Evolutionary conservation across 2,329 filamentous ascomycete genomes (phyloP), one percentile per base, ranked within the genome.

Genomic region (Phoma herbarum): DNA sequence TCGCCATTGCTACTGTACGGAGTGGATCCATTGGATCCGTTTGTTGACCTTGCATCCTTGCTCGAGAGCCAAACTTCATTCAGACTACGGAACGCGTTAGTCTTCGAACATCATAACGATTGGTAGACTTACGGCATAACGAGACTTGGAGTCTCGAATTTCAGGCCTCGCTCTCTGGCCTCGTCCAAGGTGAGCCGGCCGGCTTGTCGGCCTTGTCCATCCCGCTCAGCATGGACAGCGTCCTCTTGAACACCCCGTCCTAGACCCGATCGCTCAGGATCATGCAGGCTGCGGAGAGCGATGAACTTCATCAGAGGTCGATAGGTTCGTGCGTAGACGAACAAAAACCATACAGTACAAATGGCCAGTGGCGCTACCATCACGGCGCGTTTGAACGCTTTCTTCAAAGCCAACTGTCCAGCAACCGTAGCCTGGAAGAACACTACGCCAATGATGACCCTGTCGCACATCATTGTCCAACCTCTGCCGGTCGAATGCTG

Each of bases 401-500:
- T 81, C 54, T 88, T 85, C 26, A 95, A 80, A 2, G 91, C 91
- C 56, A 99, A 85, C 62, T 94, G 89, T 3, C 94, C 94, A 22
- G 92, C 89, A 84, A 97, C 95, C 45, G 95, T 92, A 22, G 96
- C 79, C 76, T 99, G 93, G 72, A 97, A 97, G 41, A 98, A 86
- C 2, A 96, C 80, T 10, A 97, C 80, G 1, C 95, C 95, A 23
- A 97, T 81, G 55, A 98, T 86, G 59, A 97, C 85, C 33, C 95
- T 91, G 72, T 95, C 92, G 78, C 93, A 97, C 62, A 99, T 97
- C 85, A 99, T 96, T 47, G 91, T 90, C 95, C 95, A 99, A 4
- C 93, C 93, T 61, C 90, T 88, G 20, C 96, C 96, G 0, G 94
- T 98, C 16, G 93, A 92, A 74, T 97, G 93, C 72, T 96, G 92